A percentile compares a stretch with the other conserved stretches of the same genome.
phyloP scores from a whole-genome alignment of 306 rosid species.

The Prinsepia uniflora region DNA sequence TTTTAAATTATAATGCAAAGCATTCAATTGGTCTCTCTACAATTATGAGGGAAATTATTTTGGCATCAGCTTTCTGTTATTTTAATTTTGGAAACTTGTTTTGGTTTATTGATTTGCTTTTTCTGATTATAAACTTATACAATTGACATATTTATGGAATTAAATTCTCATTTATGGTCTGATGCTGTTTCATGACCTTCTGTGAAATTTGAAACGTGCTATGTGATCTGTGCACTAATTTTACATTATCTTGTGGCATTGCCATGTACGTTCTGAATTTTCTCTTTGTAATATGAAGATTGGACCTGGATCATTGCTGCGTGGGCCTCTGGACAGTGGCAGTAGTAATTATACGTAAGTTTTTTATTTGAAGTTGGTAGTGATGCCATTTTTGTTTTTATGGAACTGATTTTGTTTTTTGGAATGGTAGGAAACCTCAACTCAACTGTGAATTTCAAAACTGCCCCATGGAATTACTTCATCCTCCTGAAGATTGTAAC shows the following conservation, averaged over 20 bases:
- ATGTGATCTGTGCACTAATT: constrained; percentile 1
- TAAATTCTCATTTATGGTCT: neutral
- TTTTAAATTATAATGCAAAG: neutral
- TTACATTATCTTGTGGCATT: neutral
- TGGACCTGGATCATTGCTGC: constrained; percentile 79
- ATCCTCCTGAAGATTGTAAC: constrained; percentile 97
- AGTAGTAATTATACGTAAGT: constrained; percentile 51
- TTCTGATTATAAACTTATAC: neutral
- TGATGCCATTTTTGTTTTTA: neutral
- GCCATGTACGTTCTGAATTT: constrained; percentile 22
- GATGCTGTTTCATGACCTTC: neutral
- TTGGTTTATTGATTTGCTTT: neutral
- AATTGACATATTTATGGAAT: neutral
- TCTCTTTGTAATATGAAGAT: constrained; percentile 51
- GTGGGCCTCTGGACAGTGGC: constrained; percentile 71
- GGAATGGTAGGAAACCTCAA: constrained; percentile 49
- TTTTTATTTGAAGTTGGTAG: constrained; percentile 14
- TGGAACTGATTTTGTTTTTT: constrained; percentile 21
- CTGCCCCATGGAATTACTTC: constrained; percentile 83
- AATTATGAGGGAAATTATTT: neutral
- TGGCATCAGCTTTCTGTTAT: neutral
- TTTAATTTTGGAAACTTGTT: neutral
- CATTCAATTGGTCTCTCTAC: neutral
- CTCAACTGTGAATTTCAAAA: constrained; percentile 68
- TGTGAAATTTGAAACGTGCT: neutral